Evolutionary conservation across 2,329 filamentous ascomycete species (phyloP).

Genomic region (Corynespora cassiicola): DNA sequence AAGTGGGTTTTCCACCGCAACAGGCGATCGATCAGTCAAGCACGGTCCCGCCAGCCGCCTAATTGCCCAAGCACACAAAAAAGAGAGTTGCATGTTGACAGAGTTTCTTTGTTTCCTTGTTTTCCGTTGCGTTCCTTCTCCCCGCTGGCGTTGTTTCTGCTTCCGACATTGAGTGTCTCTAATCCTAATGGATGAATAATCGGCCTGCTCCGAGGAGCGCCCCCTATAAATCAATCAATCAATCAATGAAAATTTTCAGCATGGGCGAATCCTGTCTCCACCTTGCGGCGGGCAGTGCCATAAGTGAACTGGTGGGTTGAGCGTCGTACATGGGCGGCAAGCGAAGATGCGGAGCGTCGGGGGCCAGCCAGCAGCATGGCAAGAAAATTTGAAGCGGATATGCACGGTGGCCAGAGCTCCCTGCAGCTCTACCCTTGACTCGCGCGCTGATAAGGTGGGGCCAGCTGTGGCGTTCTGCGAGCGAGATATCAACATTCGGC

Average conservation of each 20-base stretch:
- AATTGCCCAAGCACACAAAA: conserved; percentile 15
- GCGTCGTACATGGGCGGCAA: conserved; percentile 19
- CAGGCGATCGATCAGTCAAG: conserved; percentile 25
- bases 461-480: conserved; percentile 7
- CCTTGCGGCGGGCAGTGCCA: too few relatives aligned
- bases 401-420: conserved; percentile 19
- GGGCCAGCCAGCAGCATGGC: too few relatives aligned
- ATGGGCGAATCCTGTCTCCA: conserved; percentile 1
- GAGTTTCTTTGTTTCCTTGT: conserved; percentile 11
- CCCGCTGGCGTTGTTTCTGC: conserved; percentile 17
- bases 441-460: conserved; percentile 24
- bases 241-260: conserved; percentile 10
- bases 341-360: conserved; percentile 24
- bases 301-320: too few relatives aligned
- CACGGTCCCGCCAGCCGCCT: conserved; percentile 16
- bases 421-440: conserved; percentile 15
- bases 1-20: conserved; percentile 2
- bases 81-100: conserved; percentile 8
- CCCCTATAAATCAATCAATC: conserved; percentile 9
- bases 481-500: conserved; percentile 10
- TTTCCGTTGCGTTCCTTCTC: conserved; percentile 5
- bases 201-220: background rate
- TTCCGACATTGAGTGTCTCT: conserved; percentile 43
- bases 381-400: conserved; percentile 21
- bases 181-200: conserved; percentile 33